These are phyloP conservation scores for Chlamydomonas eustigma DNA, from an alignment of 139 green algal species.

Conservation along the genomic window DNA sequence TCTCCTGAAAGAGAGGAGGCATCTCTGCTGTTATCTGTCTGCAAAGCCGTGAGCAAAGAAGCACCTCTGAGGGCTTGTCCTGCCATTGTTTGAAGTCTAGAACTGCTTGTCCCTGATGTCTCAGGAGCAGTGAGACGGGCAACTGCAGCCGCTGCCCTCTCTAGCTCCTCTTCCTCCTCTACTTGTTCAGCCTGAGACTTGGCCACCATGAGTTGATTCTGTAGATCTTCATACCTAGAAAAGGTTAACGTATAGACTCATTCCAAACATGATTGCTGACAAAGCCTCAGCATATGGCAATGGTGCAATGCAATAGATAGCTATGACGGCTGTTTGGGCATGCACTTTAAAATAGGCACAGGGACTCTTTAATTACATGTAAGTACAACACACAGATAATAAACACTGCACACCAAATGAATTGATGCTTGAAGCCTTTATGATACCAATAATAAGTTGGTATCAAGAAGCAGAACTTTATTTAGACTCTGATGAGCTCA, in stretches of 20 bases:
- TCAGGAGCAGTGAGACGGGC: conserved; percentile 54
- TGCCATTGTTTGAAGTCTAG: background rate
- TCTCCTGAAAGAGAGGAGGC: background rate
- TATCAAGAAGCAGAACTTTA: background rate
- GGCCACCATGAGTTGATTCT: conserved; percentile 58
- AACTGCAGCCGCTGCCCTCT: conserved; percentile 53
- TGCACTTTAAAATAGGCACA: background rate
- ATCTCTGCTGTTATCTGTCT: background rate
- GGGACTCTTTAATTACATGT: too few relatives aligned
- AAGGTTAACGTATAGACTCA: too few relatives aligned
- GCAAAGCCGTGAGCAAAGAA: background rate
- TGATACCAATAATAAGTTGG: background rate
- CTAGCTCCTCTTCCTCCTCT: conserved; percentile 70
- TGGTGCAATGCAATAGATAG: too few relatives aligned
- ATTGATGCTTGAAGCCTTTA: background rate
- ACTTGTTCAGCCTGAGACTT: conserved; percentile 51
- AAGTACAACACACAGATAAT: background rate
- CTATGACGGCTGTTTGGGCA: background rate
- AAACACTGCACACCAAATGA: background rate
- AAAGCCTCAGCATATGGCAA: too few relatives aligned
- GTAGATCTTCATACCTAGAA: conserved; percentile 82
- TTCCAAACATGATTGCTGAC: too few relatives aligned
- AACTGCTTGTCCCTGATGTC: background rate
- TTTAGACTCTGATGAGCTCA: conserved; percentile 10
- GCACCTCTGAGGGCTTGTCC: background rate